Evolutionary conservation across 768 basidiomycete species (phyloP).

Genomic region (Amanita inopinata): DNA sequence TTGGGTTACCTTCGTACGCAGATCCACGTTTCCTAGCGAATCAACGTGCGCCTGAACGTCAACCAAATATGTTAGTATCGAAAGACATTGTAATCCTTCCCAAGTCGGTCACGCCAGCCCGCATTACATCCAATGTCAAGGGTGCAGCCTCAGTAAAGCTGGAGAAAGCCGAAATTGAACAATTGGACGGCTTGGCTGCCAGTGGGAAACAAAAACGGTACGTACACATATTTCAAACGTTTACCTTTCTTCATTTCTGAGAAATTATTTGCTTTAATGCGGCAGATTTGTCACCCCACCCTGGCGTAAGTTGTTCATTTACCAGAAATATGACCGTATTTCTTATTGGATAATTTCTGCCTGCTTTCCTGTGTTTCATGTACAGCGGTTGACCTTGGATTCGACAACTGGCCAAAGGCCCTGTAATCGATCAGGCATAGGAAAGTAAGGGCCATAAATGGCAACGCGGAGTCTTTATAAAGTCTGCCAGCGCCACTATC

Average conservation of each 20-base stretch:
- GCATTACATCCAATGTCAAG: slow-evolving; percentile 51
- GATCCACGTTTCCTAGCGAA: neutral
- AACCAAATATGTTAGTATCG: slow-evolving; percentile 33
- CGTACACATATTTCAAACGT: slow-evolving; percentile 7
- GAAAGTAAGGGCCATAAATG: neutral
- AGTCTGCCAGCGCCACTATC: neutral
- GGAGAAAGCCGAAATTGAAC: slow-evolving; percentile 39
- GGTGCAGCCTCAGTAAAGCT: slow-evolving; percentile 41
- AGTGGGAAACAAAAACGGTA: slow-evolving; percentile 57
- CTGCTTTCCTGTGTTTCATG: slow-evolving; percentile 7
- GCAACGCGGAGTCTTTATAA: neutral
- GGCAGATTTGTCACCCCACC: slow-evolving; percentile 50
- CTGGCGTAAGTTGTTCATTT: slow-evolving; percentile 45
- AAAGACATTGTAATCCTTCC: slow-evolving; percentile 61
- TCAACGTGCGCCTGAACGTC: slow-evolving; percentile 3
- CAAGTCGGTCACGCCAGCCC: slow-evolving; percentile 65
- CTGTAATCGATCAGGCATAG: slow-evolving; percentile 3
- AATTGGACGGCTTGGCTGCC: slow-evolving; percentile 48
- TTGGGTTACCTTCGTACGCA: slow-evolving; percentile 52
- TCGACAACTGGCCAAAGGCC: slow-evolving; percentile 49
- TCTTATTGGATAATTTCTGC: neutral
- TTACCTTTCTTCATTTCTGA: neutral
- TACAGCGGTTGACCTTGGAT: slow-evolving; percentile 56
- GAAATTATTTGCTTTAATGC: neutral
- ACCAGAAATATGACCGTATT: neutral